Conservation (phyloP, 1,284 basidiomycete genomes). For the Anthracocystis panici-leucophaei region DNA sequence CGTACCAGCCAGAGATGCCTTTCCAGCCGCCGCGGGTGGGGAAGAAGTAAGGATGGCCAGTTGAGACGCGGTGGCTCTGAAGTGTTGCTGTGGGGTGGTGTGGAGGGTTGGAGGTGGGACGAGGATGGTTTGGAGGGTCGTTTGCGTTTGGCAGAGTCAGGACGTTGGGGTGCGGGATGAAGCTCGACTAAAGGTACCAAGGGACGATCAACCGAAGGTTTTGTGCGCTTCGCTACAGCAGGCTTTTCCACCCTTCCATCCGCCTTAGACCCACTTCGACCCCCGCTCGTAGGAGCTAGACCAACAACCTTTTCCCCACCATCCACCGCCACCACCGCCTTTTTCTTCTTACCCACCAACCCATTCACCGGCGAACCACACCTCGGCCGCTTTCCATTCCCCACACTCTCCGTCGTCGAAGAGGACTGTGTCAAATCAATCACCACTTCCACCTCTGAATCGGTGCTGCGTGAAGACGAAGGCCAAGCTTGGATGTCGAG, state of each 20-base stretch:
- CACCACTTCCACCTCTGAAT: conserved; percentile 5
- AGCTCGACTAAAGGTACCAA: neutral
- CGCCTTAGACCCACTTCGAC: neutral
- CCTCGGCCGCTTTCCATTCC: neutral
- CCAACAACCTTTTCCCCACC: neutral
- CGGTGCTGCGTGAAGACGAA: neutral
- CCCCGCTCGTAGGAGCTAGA: neutral
- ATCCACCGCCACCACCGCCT: neutral
- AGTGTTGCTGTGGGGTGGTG: neutral
- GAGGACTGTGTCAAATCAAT: conserved; percentile 22
- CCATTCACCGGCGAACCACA: neutral
- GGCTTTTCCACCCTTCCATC: neutral
- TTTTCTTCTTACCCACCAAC: neutral
- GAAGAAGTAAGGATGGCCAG: conserved; percentile 13
- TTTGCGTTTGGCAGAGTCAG: neutral
- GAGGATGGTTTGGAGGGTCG: neutral
- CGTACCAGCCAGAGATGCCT: conserved; percentile 29
- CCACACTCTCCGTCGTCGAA: conserved; percentile 12
- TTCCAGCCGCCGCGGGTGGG: conserved; percentile 22
- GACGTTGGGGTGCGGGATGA: neutral
- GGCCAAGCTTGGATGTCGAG: conserved; percentile 7
- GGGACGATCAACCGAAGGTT: too few relatives aligned
- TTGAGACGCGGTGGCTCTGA: neutral
- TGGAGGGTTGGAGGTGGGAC: neutral
- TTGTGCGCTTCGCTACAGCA: neutral